Evolutionary conservation across 768 basidiomycete species (phyloP).

Genomic region (Neoboletus magnificus): DNA sequence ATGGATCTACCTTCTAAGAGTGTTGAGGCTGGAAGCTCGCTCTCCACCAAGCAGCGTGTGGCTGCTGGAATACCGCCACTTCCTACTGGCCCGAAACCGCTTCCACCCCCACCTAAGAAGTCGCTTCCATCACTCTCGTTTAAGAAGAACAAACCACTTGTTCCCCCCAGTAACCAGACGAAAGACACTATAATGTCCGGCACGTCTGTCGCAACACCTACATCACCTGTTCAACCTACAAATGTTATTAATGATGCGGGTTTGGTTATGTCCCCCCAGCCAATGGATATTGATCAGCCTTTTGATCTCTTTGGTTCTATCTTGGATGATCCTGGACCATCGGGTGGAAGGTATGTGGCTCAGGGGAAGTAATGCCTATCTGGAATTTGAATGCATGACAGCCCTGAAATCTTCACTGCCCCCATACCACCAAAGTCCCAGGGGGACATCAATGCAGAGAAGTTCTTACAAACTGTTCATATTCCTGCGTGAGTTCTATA

Average conservation of each 20-base stretch:
- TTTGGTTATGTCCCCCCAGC: constrained; percentile 14
- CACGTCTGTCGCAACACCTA: not conserved
- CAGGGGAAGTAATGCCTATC: not conserved
- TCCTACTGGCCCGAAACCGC: constrained; percentile 34
- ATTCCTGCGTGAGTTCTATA: constrained; percentile 24
- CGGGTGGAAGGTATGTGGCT: constrained; percentile 13
- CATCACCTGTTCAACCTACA: constrained; percentile 9
- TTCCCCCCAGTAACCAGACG: constrained; percentile 2
- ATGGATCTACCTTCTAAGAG: constrained; percentile 22
- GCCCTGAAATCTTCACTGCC: constrained; percentile 3
- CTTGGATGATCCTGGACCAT: constrained; percentile 6
- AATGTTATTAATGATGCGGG: not conserved
- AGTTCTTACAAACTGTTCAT: constrained; percentile 23
- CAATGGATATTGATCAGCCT: constrained; percentile 20
- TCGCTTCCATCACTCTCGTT: constrained; percentile 37
- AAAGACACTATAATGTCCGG: constrained; percentile 11
- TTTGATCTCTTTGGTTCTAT: constrained; percentile 12
- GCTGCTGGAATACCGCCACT: constrained; percentile 39
- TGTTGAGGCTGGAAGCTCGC: constrained; percentile 33
- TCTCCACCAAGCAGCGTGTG: constrained; percentile 52
- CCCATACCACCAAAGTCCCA: constrained; percentile 19
- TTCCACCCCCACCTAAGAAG: constrained; percentile 20
- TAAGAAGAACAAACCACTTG: constrained; percentile 38
- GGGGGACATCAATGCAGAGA: constrained; percentile 22
- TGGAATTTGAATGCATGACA: not conserved